Conservation (phyloP, 768 basidiomycete genomes). For the Sistotremastrum suecicum region DNA sequence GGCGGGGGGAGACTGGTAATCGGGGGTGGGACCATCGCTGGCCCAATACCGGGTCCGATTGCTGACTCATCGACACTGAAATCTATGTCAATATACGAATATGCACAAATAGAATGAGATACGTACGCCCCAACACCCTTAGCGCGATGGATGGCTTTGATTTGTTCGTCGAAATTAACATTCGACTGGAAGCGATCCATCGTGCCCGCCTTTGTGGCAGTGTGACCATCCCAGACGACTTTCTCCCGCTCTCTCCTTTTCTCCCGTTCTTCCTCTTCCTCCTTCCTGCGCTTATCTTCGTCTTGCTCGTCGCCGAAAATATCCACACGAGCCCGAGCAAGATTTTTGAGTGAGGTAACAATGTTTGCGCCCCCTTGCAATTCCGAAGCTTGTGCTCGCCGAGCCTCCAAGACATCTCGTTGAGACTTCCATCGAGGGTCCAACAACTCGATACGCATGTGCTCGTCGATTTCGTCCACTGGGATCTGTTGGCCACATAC, state of each 20-base stretch:
- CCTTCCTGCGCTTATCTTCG: conserved; percentile 74
- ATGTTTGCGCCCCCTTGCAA: conserved; percentile 88
- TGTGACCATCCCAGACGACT: conserved; percentile 98
- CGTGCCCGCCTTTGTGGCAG: conserved; percentile 82
- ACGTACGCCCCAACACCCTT: conserved; percentile 82
- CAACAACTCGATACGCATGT: conserved; percentile 95
- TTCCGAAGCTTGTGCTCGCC: conserved; percentile 81
- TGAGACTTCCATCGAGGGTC: conserved; percentile 99
- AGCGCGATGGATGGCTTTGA: conserved; percentile 88
- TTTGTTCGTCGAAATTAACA: conserved; percentile 96
- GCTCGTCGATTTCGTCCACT: conserved; percentile 90
- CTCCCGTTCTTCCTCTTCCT: conserved; percentile 76
- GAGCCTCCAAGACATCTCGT: conserved; percentile 74
- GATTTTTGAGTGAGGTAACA: conserved; percentile 79
- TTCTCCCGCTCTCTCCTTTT: conserved; percentile 83
- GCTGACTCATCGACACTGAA: conserved; percentile 59
- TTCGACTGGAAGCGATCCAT: conserved; percentile 87
- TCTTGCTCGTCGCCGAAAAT: conserved; percentile 92
- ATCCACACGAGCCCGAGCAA: conserved; percentile 92
- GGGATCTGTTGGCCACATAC: conserved; percentile 96
- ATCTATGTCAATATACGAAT: conserved; percentile 7
- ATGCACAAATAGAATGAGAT: conserved; percentile 1
- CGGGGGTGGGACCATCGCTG: conserved; percentile 52
- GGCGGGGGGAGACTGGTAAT: conserved; percentile 52
- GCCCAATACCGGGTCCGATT: conserved; percentile 80